Conservation (phyloP, 1,284 basidiomycete species). For the Trametes hirsuta region DNA sequence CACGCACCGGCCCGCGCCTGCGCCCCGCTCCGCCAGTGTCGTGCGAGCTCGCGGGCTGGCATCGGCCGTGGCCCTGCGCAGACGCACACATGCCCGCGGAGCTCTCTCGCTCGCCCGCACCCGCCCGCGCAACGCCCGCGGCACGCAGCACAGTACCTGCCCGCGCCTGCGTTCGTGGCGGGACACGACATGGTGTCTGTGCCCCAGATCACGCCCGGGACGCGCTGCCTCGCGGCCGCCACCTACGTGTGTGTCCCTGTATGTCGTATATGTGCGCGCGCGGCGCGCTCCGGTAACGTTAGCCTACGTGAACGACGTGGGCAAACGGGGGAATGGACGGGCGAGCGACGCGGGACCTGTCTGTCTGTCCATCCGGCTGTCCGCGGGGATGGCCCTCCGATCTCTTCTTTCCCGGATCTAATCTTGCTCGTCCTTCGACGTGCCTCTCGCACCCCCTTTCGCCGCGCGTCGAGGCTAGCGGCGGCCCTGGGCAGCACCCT, state of each 20-base stretch:
- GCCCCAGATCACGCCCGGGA: slow-evolving; percentile 3
- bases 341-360: not conserved
- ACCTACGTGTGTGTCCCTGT: not conserved
- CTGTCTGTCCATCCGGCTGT: not conserved
- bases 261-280: not conserved
- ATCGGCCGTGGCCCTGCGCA: not conserved
- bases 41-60: not conserved
- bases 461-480: no score
- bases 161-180: no score
- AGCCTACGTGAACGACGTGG: slow-evolving; percentile 3
- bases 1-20: not conserved
- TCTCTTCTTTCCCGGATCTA: no score
- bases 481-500: no score
- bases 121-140: not conserved
- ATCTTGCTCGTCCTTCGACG: no score
- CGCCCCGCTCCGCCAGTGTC: not conserved
- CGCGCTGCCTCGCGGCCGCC: not conserved
- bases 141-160: not conserved
- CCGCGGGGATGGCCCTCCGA: no score
- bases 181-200: not conserved
- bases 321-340: not conserved
- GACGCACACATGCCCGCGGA: not conserved
- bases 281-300: slow-evolving; percentile 2
- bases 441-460: no score
- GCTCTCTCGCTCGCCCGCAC: not conserved